Conservation (phyloP, 306 rosid genomes). For the Glycine latifolia region DNA sequence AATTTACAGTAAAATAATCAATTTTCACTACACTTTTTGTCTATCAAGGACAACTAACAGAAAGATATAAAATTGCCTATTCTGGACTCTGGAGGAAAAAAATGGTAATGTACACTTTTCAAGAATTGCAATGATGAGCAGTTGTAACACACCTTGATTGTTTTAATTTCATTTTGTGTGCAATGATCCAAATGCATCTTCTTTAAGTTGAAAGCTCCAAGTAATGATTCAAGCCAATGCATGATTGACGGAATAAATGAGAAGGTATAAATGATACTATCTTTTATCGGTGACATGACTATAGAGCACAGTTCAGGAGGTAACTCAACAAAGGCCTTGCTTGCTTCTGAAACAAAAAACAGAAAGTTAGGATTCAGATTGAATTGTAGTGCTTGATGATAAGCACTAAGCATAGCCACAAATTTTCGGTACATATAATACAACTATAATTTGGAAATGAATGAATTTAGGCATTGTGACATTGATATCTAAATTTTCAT, state of each 20-base stretch:
- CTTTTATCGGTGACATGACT: conserved; percentile 75
- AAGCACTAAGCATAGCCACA: not conserved
- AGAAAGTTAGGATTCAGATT: conserved; percentile 29
- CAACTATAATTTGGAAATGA: not conserved
- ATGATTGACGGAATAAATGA: conserved; percentile 81
- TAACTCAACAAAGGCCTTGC: conserved; percentile 62
- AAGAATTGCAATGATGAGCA: conserved; percentile 15
- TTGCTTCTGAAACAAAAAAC: conserved; percentile 58
- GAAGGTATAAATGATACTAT: conserved; percentile 60
- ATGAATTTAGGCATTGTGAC: not conserved
- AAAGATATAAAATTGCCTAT: conserved; percentile 20
- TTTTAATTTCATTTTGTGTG: conserved; percentile 63
- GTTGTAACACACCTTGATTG: conserved; percentile 59
- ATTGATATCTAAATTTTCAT: conserved; percentile 7
- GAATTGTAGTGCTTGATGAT: not conserved
- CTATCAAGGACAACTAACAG: not conserved
- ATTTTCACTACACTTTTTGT: not conserved
- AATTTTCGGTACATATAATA: not conserved
- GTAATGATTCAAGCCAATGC: conserved; percentile 77
- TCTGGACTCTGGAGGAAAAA: not conserved
- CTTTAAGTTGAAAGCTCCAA: conserved; percentile 70
- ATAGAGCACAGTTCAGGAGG: conserved; percentile 85
- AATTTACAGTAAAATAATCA: not conserved
- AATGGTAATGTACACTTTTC: conserved; percentile 13
- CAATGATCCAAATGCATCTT: conserved; percentile 65